Conservation (phyloP, 495 filamentous ascomycete species). For the Penicillium antarcticum region DNA sequence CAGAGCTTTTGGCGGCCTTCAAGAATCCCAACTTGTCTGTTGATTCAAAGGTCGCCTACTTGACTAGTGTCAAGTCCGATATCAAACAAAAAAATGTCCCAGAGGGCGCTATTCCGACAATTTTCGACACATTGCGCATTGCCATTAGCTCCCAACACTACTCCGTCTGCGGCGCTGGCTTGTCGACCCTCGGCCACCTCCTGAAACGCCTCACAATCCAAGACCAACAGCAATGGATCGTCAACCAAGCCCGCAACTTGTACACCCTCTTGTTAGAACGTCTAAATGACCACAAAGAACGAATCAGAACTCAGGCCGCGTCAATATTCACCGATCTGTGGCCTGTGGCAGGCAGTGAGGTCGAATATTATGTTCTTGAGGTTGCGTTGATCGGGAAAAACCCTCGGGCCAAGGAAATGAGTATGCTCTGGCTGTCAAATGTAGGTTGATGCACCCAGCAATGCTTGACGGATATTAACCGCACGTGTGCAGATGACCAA, state of each 20-base stretch:
- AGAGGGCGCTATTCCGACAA: slow-evolving; percentile 61
- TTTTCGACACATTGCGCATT: slow-evolving; percentile 70
- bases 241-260: slow-evolving; percentile 61
- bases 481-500: slow-evolving; percentile 62
- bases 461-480: background rate
- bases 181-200: slow-evolving; percentile 82
- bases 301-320: slow-evolving; percentile 65
- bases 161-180: slow-evolving; percentile 66
- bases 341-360: slow-evolving; percentile 60
- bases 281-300: slow-evolving; percentile 84
- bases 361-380: slow-evolving; percentile 77
- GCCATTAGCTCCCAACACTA: slow-evolving; percentile 70
- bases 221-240: slow-evolving; percentile 65
- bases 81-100: slow-evolving; percentile 89
- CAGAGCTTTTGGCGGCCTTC: slow-evolving; percentile 61
- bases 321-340: slow-evolving; percentile 72
- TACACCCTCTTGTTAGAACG: slow-evolving; percentile 74
- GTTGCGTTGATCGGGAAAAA: slow-evolving; percentile 75
- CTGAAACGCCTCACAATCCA: slow-evolving; percentile 80
- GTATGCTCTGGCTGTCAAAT: slow-evolving; percentile 74
- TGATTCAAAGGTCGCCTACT: slow-evolving; percentile 66
- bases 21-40: slow-evolving; percentile 63
- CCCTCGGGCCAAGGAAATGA: slow-evolving; percentile 74
- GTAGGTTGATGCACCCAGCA: slow-evolving; percentile 44
- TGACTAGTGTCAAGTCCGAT: slow-evolving; percentile 73